These are phyloP conservation scores for Myriosclerotinia scirpicola DNA, from an alignment of 2,329 filamentous ascomycete genomes.

Conservation along the genomic window DNA sequence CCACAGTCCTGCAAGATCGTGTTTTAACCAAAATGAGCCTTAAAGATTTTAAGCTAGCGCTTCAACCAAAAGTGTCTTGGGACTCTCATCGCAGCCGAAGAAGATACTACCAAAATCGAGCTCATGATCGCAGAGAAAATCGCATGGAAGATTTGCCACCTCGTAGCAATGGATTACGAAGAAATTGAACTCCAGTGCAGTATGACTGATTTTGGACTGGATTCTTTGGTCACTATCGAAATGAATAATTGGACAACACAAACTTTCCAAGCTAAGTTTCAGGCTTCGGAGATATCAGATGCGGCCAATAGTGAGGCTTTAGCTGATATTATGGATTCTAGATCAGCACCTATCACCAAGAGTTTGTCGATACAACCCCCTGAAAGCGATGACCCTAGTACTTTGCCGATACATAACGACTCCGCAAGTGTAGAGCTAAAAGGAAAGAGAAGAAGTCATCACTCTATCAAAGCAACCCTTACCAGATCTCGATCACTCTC, in stretches of 20 bases:
- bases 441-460: not conserved
- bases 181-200: not conserved
- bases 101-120: too few species aligned
- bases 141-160: not conserved
- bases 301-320: too few species aligned
- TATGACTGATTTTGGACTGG: not conserved
- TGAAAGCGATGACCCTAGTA: not conserved
- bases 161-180: not conserved
- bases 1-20: not conserved
- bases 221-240: conserved; percentile 11
- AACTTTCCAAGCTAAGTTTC: not conserved
- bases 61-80: not conserved
- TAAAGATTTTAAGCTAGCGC: not conserved
- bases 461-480: not conserved
- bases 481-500: not conserved
- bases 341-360: not conserved
- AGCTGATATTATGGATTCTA: not conserved
- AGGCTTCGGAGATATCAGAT: not conserved
- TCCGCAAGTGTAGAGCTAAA: not conserved
- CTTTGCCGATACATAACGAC: not conserved
- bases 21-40: not conserved
- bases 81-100: not conserved
- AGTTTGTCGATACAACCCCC: not conserved
- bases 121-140: not conserved
- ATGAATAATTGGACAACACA: not conserved